Evolutionary conservation across 75 land plant genomes (phyloP), one percentile per base, ranked within the genome.

Genomic region (Picea glauca): DNA sequence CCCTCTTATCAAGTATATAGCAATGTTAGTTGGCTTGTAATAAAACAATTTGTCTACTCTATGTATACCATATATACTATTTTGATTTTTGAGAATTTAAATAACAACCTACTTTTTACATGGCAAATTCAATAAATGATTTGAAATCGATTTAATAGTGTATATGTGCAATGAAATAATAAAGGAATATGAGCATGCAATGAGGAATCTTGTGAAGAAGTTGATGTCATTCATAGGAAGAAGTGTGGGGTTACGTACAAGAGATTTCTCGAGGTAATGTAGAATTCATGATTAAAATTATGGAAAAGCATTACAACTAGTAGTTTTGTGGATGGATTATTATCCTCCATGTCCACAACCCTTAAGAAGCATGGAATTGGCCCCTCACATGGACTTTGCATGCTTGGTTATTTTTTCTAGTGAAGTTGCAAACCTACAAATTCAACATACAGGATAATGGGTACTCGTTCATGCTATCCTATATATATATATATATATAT

Each of bases 291-390:
- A 83, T 6, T 81, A 77, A 3, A 35, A 35, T 35, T 35, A 35
- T 35, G 38, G 3, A 0, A 35, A 35, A 35, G 38, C 38, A 35
- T 3, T 35, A 35, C 32, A 78, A 2, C 68, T 56, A 13, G 80
- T 81, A 58, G 92, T 78, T 58, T n/a, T 91, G 5, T 93, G 89
- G 46, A 60, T 96, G 73, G 93, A 96, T 76, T 85, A 86, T 72
- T 87, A 87, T 56, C 86, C 89, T 23, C 78, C 76, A 12, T 81
- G 83, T 54, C 86, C 83, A 21, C 72, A 72, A 0, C 84, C 84
- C 1, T 80, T 74, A 0, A 60, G 75, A 17, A 79, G 81, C 0
- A 58, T 79, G 4, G 86, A 83, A 0, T 80, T 78, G 31, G 66
- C 77, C 0, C 78, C 76, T 40, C 89, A 87, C 77, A 75, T 86